phyloP scores from a whole-genome alignment of 768 basidiomycete species.

The Hericium coralloides region DNA sequence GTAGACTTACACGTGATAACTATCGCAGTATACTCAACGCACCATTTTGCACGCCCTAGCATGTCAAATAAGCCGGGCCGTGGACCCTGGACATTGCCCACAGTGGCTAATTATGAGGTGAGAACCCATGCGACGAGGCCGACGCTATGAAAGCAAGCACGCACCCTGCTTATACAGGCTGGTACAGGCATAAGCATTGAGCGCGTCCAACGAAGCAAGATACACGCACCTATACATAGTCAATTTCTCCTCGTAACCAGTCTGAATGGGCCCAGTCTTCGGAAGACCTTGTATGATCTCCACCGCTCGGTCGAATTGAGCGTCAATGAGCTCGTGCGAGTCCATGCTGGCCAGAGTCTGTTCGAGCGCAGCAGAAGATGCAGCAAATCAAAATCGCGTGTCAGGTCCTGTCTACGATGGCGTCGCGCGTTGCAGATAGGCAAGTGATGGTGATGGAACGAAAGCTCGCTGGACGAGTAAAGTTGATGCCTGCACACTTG shows the following conservation, averaged over 20 bases:
- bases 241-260: conserved; percentile 91
- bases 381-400: no score
- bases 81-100: conserved; percentile 72
- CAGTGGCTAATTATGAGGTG: conserved; percentile 53
- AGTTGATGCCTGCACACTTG: no score
- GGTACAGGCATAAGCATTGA: not conserved
- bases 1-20: conserved; percentile 9
- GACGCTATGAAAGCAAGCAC: not conserved
- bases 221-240: conserved; percentile 75
- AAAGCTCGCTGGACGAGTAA: not conserved
- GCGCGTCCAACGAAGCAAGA: not conserved
- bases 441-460: not conserved
- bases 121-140: not conserved
- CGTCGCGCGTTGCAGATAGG: not conserved
- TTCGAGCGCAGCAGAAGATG: no score
- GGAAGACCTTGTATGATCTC: conserved; percentile 90
- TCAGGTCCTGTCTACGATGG: no score
- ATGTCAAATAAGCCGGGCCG: conserved; percentile 88
- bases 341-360: conserved; percentile 33
- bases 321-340: conserved; percentile 59
- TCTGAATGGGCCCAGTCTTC: conserved; percentile 92
- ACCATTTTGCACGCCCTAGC: conserved; percentile 93
- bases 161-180: conserved; percentile 93
- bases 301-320: conserved; percentile 89
- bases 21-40: conserved; percentile 14